Evolutionary conservation across 345 rosid species (phyloP), one percentile per base, ranked within the genome.

Genomic region (Ricinus communis): DNA sequence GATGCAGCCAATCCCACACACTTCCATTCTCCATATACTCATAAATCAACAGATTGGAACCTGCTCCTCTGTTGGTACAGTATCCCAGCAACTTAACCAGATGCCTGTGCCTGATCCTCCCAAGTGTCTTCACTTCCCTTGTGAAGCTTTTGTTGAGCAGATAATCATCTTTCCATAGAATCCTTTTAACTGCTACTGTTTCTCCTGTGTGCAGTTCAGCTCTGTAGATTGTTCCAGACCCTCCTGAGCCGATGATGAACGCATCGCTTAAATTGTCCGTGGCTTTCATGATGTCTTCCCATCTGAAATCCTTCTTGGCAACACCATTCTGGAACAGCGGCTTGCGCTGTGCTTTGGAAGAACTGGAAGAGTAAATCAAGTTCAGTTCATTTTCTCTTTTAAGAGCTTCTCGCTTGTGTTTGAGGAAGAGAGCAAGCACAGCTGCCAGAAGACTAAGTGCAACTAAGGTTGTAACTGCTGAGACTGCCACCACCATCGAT

Each of bases 11-110:
- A 78, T 95, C 98, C 96, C 97, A 92, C 31, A 89, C 79, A 25
- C 99, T 95, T 65, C 98, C 98, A 3, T 95, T 95, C 86, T 86
- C 84, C 99, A 95, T 95, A 76, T 86, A 92, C 77, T 95, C 97
- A 33, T 95, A 92, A 45, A 95, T 87, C 83, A 95, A 77, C 58
- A 95, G 84, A 80, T 89, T 95, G 36, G 82, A 78, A 36, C 96
- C 97, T 30, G 84, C 88, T 38, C 74, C 76, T 71, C 67, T 81
- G 78, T 85, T 88, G 81, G 91, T 83, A 72, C 96, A 89, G 78
- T 90, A 84, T 50, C 99, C 99, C 81, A 87, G 75, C 75, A 95
- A 74, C 86, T 95, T 95, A 82, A 92, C 97, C 22, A 95, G 80
- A 80, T 85, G 93, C 74, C 97, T 84, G 79, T 95, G 99, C 82